These are phyloP conservation scores for Albophoma yamanashiensis DNA, from an alignment of 2,329 filamentous ascomycete genomes.

Conservation along the genomic window DNA sequence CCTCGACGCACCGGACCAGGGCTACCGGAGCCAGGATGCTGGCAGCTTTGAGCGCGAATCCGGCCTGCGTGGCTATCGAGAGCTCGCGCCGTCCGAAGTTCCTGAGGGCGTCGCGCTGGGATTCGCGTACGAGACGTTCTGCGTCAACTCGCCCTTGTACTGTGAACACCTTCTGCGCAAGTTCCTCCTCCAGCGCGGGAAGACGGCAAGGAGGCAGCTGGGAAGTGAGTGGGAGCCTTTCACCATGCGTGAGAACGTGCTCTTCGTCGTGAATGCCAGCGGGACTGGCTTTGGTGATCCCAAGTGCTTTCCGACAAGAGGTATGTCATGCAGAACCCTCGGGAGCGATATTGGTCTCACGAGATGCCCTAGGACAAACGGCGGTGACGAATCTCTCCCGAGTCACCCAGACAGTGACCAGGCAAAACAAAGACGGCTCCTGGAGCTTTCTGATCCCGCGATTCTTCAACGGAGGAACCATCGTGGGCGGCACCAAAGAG, in stretches of 20 bases:
- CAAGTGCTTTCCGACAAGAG: conserved; percentile 22
- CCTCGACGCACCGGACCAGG: conserved; percentile 30
- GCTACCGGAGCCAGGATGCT: conserved; percentile 23
- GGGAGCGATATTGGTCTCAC: no score
- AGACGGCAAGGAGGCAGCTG: conserved; percentile 14
- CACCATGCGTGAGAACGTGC: conserved; percentile 9
- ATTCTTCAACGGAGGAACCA: conserved; percentile 48
- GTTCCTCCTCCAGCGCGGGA: conserved; percentile 19
- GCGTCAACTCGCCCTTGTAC: conserved; percentile 44
- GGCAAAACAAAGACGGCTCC: conserved; percentile 49
- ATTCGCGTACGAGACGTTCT: conserved; percentile 42
- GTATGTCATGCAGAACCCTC: conserved; percentile 4
- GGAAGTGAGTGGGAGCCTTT: conserved; percentile 22
- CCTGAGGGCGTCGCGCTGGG: conserved; percentile 33
- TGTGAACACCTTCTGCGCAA: conserved; percentile 24
- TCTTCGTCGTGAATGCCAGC: conserved; percentile 20
- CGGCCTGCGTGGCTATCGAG: conserved; percentile 15
- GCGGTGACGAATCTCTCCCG: conserved; percentile 25
- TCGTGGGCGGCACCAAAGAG: conserved; percentile 56
- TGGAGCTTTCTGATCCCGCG: conserved; percentile 54
- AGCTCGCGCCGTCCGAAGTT: conserved; percentile 22
- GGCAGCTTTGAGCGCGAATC: conserved; percentile 15
- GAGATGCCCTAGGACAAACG: conserved; percentile 17
- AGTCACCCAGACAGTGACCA: conserved; percentile 36
- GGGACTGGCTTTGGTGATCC: conserved; percentile 21